Percentiles rank a stretch among this genome's conserved stretches.
phyloP scores from a whole-genome alignment of 2,329 filamentous ascomycete genomes.

The Plectosphaerella cucumerina region DNA sequence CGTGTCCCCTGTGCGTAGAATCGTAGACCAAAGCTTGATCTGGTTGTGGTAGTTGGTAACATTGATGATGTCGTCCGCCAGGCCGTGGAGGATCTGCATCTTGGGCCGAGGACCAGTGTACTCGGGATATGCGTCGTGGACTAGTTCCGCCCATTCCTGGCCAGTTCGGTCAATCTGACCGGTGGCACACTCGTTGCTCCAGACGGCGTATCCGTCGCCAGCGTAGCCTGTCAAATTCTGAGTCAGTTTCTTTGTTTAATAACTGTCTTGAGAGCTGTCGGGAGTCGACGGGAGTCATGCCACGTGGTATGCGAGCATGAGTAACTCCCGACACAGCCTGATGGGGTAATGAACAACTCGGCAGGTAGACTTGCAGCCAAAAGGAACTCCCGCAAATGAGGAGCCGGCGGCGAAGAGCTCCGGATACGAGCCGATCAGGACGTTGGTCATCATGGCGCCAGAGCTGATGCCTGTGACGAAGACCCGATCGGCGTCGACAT shows the following conservation, averaged over 20 bases:
- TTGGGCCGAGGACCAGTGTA: constrained; percentile 48
- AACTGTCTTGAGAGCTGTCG: too few relatives aligned
- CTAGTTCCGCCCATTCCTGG: constrained; percentile 27
- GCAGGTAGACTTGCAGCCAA: too few relatives aligned
- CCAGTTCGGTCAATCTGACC: constrained; percentile 36
- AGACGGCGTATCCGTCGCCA: constrained; percentile 32
- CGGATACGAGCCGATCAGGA: constrained; percentile 46
- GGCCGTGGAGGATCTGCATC: constrained; percentile 56
- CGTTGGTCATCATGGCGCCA: constrained; percentile 54
- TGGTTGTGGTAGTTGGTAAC: constrained; percentile 51
- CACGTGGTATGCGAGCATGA: too few relatives aligned
- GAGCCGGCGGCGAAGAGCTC: constrained; percentile 47
- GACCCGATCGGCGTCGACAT: constrained; percentile 40
- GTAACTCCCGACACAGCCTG: too few relatives aligned
- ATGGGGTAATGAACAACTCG: too few relatives aligned
- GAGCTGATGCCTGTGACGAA: constrained; percentile 47
- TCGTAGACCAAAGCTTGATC: constrained; percentile 47
- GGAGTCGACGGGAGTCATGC: too few relatives aligned
- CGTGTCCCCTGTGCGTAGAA: constrained; percentile 13
- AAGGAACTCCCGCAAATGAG: constrained; percentile 37
- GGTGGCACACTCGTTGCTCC: constrained; percentile 49
- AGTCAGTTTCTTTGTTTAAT: too few relatives aligned
- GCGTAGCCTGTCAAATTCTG: too few relatives aligned
- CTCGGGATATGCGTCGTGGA: constrained; percentile 39
- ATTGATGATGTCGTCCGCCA: constrained; percentile 42